phyloP scores from a whole-genome alignment of 257 asterid genomes.

The Gardenia jasminoides region DNA sequence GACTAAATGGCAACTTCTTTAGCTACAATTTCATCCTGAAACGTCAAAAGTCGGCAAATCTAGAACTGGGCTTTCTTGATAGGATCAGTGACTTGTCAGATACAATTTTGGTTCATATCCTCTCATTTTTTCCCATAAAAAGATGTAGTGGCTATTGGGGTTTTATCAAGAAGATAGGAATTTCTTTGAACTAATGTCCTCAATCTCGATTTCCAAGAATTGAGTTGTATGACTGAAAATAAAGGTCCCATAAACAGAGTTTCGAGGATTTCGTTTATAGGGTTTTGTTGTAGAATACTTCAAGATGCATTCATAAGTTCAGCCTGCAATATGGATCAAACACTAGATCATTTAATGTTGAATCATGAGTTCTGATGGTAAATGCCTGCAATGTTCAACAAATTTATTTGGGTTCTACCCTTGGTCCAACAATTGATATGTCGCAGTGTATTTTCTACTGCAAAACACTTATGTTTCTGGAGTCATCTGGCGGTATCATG shows the following conservation, averaged over 20 bases:
- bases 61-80: too few relatives aligned
- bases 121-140: too few relatives aligned
- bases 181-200: background rate
- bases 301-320: background rate
- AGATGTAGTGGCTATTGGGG: too few relatives aligned
- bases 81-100: too few relatives aligned
- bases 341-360: background rate
- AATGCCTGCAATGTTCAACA: background rate
- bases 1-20: too few relatives aligned
- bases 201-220: too few relatives aligned
- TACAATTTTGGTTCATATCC: too few relatives aligned
- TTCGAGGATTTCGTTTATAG: background rate
- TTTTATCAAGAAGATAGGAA: conserved; percentile 7
- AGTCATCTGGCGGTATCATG: background rate
- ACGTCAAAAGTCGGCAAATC: too few relatives aligned
- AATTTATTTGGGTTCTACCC: background rate
- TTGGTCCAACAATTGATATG: background rate
- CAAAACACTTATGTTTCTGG: background rate
- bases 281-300: background rate
- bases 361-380: background rate
- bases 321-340: background rate
- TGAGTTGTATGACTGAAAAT: background rate
- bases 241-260: background rate
- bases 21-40: too few relatives aligned
- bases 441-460: background rate